Evolutionary conservation across 208 protist species (phyloP).

Genomic region (Trypanosoma avium): DNA sequence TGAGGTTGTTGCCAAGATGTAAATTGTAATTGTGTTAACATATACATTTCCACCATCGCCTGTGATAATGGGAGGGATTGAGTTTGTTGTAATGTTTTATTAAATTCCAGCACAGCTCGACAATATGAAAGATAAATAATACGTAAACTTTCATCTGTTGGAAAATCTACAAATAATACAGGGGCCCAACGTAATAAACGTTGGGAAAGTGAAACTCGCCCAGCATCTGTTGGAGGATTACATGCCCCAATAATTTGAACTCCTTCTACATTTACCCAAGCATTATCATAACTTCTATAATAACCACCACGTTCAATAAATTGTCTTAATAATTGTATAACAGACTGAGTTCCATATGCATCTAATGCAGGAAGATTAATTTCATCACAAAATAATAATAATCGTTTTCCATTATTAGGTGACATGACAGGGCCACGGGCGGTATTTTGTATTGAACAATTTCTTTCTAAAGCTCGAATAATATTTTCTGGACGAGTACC

Average conservation of each 20-base stretch:
- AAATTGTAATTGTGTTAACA: slow-evolving; percentile 92
- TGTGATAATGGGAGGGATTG: slow-evolving; percentile 69
- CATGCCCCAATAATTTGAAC: slow-evolving; percentile 97
- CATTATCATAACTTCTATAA: slow-evolving; percentile 89
- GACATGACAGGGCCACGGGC: slow-evolving; percentile 88
- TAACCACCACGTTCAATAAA: slow-evolving; percentile 98
- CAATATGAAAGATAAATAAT: slow-evolving; percentile 99
- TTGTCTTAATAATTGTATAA: slow-evolving; percentile 98
- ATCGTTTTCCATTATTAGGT: slow-evolving; percentile 89
- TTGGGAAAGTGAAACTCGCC: slow-evolving; percentile 94
- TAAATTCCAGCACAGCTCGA: slow-evolving; percentile 90
- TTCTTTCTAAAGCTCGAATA: slow-evolving; percentile 97
- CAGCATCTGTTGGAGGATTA: slow-evolving; percentile 99
- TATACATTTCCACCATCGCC: slow-evolving; percentile 97
- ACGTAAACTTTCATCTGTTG: slow-evolving; percentile 93
- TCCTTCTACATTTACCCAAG: slow-evolving; percentile 94
- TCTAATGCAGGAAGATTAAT: slow-evolving; percentile 98
- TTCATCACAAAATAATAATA: slow-evolving; percentile 99
- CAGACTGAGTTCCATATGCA: slow-evolving; percentile 98
- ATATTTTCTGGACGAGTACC: slow-evolving; percentile 95
- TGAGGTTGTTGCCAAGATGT: slow-evolving; percentile 96
- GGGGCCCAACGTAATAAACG: slow-evolving; percentile 98
- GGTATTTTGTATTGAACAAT: slow-evolving; percentile 95
- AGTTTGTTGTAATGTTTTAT: slow-evolving; percentile 50
- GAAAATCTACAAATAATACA: slow-evolving; percentile 99